Conservation (phyloP, 116 monocot species). For the Zostera marina region DNA sequence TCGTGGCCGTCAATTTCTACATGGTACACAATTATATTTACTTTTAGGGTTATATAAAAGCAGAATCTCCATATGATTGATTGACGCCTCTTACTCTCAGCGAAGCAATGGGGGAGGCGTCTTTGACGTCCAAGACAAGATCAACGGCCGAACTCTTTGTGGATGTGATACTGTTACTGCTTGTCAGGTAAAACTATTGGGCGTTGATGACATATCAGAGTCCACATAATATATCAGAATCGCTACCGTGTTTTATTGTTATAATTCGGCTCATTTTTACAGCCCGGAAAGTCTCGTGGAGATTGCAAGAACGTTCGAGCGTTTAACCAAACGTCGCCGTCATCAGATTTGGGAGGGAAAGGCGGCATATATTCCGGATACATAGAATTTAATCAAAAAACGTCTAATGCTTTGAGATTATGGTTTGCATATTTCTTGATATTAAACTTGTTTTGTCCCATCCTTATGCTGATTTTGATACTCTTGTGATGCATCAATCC, state of each 20-base stretch:
- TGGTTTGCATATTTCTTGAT: constrained; percentile 2
- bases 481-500: not conserved
- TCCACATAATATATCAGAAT: not conserved
- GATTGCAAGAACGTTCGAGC: constrained; percentile 36
- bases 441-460: not conserved
- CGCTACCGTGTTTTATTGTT: not conserved
- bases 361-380: constrained; percentile 59
- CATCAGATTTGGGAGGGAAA: constrained; percentile 13
- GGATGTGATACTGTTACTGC: constrained; percentile 51
- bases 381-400: constrained; percentile 29
- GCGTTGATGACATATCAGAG: too few relatives aligned
- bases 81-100: constrained; percentile 20
- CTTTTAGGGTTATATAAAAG: not conserved
- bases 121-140: constrained; percentile 70
- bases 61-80: not conserved
- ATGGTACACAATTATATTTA: constrained; percentile 40
- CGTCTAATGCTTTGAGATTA: constrained; percentile 19
- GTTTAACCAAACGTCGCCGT: constrained; percentile 11
- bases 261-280: not conserved
- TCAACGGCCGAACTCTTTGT: constrained; percentile 69
- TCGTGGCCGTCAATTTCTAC: constrained; percentile 82
- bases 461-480: not conserved
- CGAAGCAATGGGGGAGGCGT: constrained; percentile 84
- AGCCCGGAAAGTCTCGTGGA: constrained; percentile 44
- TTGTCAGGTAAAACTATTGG: constrained; percentile 55